phyloP scores from a whole-genome alignment of 2,329 filamentous ascomycete genomes.

The Aquanectria penicillioides region DNA sequence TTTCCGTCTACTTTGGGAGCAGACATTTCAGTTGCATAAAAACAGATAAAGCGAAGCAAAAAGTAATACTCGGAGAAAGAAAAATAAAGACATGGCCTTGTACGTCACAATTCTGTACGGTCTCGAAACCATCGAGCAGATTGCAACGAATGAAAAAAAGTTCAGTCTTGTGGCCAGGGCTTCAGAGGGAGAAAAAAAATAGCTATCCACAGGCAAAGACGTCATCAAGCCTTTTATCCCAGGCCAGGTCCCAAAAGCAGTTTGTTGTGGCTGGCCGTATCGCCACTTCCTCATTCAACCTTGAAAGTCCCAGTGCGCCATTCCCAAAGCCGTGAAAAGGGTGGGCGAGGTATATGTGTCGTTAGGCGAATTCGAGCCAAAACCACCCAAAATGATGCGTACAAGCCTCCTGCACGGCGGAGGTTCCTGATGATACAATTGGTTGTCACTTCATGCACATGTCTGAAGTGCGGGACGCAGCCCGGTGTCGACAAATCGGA shows the following conservation, averaged over 20 bases:
- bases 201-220: constrained; percentile 43
- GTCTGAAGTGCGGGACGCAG: constrained; percentile 49
- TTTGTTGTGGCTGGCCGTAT: constrained; percentile 45
- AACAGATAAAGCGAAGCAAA: constrained; percentile 24
- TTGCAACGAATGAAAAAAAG: constrained; percentile 25
- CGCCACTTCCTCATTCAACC: constrained; percentile 45
- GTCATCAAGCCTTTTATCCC: constrained; percentile 39
- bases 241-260: constrained; percentile 40
- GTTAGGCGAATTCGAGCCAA: constrained; percentile 40
- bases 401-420: constrained; percentile 23
- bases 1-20: constrained; percentile 16
- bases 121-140: constrained; percentile 35
- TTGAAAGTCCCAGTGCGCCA: constrained; percentile 43
- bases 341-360: constrained; percentile 34
- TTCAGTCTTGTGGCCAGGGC: constrained; percentile 40
- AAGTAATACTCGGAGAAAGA: no score
- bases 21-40: constrained; percentile 25
- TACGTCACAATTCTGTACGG: constrained; percentile 38
- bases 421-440: constrained; percentile 36
- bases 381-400: constrained; percentile 36
- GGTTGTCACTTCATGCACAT: constrained; percentile 48
- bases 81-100: constrained; percentile 26
- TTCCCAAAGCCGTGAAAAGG: constrained; percentile 34
- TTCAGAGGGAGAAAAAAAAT: constrained; percentile 40
- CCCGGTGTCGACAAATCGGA: constrained; percentile 53